Evolutionary conservation across 2,329 filamentous ascomycete genomes (phyloP), one percentile per base, ranked within the genome.

Genomic region (Claviceps quebecensis): DNA sequence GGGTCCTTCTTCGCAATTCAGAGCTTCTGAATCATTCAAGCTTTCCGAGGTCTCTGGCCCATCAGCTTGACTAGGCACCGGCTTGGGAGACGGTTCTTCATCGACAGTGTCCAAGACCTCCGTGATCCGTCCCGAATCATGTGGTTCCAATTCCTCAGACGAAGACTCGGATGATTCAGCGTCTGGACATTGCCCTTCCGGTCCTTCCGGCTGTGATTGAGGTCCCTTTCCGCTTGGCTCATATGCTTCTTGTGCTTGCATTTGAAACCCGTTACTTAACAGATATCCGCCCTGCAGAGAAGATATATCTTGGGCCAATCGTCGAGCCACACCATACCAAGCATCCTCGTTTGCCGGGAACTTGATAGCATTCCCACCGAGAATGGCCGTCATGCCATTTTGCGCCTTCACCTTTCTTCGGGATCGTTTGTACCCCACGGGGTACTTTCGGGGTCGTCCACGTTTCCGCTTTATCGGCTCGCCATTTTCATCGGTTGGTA

Each of bases 361-460:
- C 26, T 45, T 49, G 45, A 40, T 48, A n/a, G 49, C 16, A 29
- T 50, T 43, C 5, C 47, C 50, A 19, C 48, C 44, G 14, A 54
- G 4, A 9, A 52, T 47, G 17, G 53, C 50, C 22, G 53, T 50
- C 53, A 54, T 48, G 23, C 47, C 40, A 19, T 52, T 54, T 29
- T 50, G 47, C 39, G 50, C 44, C 14, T 54, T 39, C 16, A 54
- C 44, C 38, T 47, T 53, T 37, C 36, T 47, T 37, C 52, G 48
- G 11, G 44, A 41, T 26, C 52, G 43, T 40, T 53, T 53, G 48
- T 53, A 52, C 4, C 50, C 48, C 3, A 54, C 50, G 1, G 53
- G 53, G 34, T 54, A 54, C 37, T 52, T 55, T 29, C 52, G 59
- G 17, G 59, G 55, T 9, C 59, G 59, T 22, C 59, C 58, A 34